Evolutionary conservation across 2,329 filamentous ascomycete genomes (phyloP).

Genomic region (Amauroascus niger): DNA sequence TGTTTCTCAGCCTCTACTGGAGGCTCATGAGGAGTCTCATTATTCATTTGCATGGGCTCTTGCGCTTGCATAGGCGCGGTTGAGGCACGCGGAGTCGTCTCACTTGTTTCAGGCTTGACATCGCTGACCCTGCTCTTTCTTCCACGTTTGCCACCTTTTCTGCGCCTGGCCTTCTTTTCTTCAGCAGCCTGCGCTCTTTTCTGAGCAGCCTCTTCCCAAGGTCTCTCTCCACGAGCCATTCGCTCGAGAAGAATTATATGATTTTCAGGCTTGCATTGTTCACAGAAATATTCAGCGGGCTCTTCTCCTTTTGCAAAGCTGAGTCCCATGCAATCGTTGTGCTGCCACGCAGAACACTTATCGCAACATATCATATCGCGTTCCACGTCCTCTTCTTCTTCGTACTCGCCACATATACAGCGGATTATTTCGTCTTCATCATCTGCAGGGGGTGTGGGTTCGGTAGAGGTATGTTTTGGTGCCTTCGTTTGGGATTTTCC

Average conservation of each 20-base stretch:
- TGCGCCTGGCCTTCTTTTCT: slow-evolving; percentile 49
- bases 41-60: slow-evolving; percentile 22
- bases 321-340: slow-evolving; percentile 90
- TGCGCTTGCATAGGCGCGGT: slow-evolving; percentile 19
- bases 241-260: slow-evolving; percentile 72
- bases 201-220: slow-evolving; percentile 66
- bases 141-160: slow-evolving; percentile 46
- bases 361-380: slow-evolving; percentile 96
- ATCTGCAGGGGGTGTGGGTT: slow-evolving; percentile 39
- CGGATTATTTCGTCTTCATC: slow-evolving; percentile 68
- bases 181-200: slow-evolving; percentile 53
- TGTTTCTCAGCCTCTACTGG: slow-evolving; percentile 17
- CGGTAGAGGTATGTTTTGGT: slow-evolving; percentile 39
- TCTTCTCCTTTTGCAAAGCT: slow-evolving; percentile 64
- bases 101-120: slow-evolving; percentile 32
- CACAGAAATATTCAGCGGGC: slow-evolving; percentile 82
- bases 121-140: slow-evolving; percentile 63
- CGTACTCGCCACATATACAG: slow-evolving; percentile 83
- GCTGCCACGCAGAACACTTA: slow-evolving; percentile 86
- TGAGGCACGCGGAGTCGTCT: slow-evolving; percentile 23
- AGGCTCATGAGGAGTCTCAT: slow-evolving; percentile 25
- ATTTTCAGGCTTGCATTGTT: slow-evolving; percentile 73
- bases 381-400: slow-evolving; percentile 73
- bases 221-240: slow-evolving; percentile 68
- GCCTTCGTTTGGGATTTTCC: slow-evolving; percentile 40